phyloP scores from a whole-genome alignment of 2,329 filamentous ascomycete genomes.

The Curvularia hawaiiensis region DNA sequence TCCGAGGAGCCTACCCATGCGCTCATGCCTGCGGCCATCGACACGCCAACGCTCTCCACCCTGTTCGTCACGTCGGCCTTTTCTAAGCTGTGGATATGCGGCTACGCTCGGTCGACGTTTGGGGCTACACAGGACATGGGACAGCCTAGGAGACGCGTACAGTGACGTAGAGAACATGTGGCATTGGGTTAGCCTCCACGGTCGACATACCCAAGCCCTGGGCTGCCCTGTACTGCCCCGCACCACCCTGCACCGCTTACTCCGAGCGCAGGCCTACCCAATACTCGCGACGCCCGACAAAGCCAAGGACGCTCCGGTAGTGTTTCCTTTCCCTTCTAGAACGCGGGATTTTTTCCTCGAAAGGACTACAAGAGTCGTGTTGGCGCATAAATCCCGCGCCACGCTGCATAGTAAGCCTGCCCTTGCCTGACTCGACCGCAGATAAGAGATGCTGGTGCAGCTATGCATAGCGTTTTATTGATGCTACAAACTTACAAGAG shows the following conservation, averaged over 20 bases:
- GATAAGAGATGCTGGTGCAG: not conserved
- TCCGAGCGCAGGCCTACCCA: not conserved
- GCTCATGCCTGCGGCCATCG: not conserved
- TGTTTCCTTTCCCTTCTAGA: constrained; percentile 1
- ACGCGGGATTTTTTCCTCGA: not conserved
- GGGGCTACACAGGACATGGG: not conserved
- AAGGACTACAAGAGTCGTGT: not conserved
- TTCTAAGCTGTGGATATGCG: not conserved
- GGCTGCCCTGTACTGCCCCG: not conserved
- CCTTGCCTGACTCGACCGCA: not conserved
- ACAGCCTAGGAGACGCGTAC: not conserved
- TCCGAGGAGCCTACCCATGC: not conserved
- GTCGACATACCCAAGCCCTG: not conserved
- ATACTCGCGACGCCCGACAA: not conserved
- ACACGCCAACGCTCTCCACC: not conserved
- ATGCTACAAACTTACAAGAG: not conserved
- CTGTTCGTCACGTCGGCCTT: not conserved
- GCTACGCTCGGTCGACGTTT: not conserved
- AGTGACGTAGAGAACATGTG: constrained; percentile 3
- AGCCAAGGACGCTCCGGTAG: not conserved
- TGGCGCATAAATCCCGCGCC: not conserved
- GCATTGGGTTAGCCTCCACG: constrained; percentile 2
- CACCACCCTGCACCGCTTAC: not conserved
- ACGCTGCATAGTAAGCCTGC: not conserved
- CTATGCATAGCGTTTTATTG: not conserved